Evolutionary conservation across 176 grass and related monocot species (phyloP), one percentile per base, ranked within the genome.

Genomic region (Aegilops longissima): DNA sequence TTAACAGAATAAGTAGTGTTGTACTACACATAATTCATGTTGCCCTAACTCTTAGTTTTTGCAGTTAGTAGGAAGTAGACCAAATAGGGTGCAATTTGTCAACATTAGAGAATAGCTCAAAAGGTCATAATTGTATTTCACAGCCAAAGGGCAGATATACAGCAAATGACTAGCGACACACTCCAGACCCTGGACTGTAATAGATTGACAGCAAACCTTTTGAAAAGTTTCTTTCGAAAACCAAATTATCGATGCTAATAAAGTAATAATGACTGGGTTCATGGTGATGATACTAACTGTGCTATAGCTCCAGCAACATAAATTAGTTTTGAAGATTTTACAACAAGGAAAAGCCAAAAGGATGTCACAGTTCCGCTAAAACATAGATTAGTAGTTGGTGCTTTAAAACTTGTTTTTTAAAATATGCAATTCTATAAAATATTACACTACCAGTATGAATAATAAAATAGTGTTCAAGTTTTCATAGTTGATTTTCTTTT

Each of bases 281-380:
- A 12, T 73, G 21, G 20, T 73, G 21, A 73, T 73, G 36, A 23
- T 40, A 42, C 36, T 72, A 72, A n/a, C 21, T 71, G 39, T 71
- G 35, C 9, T 44, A 45, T 73, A 73, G 70, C n/a, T 14, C 12
- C 39, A 45, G 70, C 39, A 25, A 25, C n/a, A 35, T 69, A 35
- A 34, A 36, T 42, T 42, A 59, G 6, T 8, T 14, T 73, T 73
- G n/a, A 12, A 45, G n/a, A 73, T 45, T 73, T 73, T 73, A 42
- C 39, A 73, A 24, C 70, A 73, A 73, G 39, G n/a, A 73, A 73
- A 73, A 73, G 39, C n/a, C 39, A 45, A 40, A 73, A 73, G 23
- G 39, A 16, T 73, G 39, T 27, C 42, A 73, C 10, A 73, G 44
- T 73, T 45, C 38, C 21, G 23, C 12, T 25, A 73, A 45, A 24